phyloP scores from a whole-genome alignment of 1,284 basidiomycete species.

The Mycosarcoma maydis region DNA sequence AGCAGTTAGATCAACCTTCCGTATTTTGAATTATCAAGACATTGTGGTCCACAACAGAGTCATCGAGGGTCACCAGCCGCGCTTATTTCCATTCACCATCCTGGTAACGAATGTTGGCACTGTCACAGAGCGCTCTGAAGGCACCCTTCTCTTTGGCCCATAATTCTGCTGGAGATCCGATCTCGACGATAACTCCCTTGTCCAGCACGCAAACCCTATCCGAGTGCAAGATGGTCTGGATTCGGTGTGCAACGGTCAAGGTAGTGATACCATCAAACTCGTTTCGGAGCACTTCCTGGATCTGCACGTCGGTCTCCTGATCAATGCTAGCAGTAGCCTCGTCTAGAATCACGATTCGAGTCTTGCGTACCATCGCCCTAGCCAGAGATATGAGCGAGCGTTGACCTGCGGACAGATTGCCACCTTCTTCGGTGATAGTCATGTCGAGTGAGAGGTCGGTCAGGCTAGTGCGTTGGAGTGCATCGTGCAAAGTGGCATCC shows the following conservation, averaged over 20 bases:
- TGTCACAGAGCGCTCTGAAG: slow-evolving; percentile 23
- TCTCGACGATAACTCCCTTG: slow-evolving; percentile 76
- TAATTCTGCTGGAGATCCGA: slow-evolving; percentile 75
- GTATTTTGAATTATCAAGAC: too few species aligned
- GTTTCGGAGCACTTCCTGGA: slow-evolving; percentile 22
- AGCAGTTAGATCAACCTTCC: too few species aligned
- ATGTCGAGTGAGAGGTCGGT: slow-evolving; percentile 70
- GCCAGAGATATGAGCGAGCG: slow-evolving; percentile 82
- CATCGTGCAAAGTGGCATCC: slow-evolving; percentile 56
- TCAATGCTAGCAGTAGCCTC: slow-evolving; percentile 62
- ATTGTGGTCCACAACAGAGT: too few species aligned
- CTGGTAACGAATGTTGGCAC: slow-evolving; percentile 5
- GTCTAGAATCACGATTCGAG: slow-evolving; percentile 37
- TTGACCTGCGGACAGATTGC: slow-evolving; percentile 75
- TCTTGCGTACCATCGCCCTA: slow-evolving; percentile 72
- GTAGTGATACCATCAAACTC: slow-evolving; percentile 48
- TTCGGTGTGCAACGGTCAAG: slow-evolving; percentile 33
- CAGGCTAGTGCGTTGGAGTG: slow-evolving; percentile 59
- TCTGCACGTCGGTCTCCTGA: slow-evolving; percentile 43
- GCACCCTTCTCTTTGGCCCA: slow-evolving; percentile 57
- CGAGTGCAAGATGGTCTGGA: slow-evolving; percentile 30
- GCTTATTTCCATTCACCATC: slow-evolving; percentile 14
- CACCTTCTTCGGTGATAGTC: slow-evolving; percentile 83
- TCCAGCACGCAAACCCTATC: slow-evolving; percentile 82
- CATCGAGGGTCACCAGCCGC: too few species aligned